Evolutionary conservation across 1,139 yeast genomes (phyloP), one percentile per base, ranked within the genome.

Genomic region (Taphrina betulina): DNA sequence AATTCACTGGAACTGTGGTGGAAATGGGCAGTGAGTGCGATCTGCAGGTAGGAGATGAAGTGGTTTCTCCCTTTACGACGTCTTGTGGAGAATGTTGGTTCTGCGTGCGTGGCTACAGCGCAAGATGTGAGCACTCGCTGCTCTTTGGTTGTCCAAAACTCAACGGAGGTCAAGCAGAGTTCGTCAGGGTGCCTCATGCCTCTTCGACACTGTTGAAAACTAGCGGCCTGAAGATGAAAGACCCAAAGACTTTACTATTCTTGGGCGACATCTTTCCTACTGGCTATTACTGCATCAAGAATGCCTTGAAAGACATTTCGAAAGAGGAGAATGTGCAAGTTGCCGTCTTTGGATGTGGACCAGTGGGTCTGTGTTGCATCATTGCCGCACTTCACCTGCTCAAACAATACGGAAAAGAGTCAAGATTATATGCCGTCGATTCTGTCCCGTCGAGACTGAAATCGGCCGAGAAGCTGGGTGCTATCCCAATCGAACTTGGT

Each of bases 241-340:
- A 60, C 80, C 78, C 28, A 61, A 68, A 76, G 1, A 73, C 78
- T 5, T 76, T 80, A 44, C 77, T 80, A 5, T 67, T 81, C 61
- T 78, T 81, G 83, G 81, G 84, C 5, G 86, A 81, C 67, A 81
- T 81, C 56, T 81, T 81, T 66, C 79, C 82, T 35, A 81, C 86
- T 1, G 86, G 84, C 0, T 58, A 56, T 45, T 78, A 75, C 63
- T 85, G 85, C 34, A 79, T 80, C 23, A 65, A 75, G 17, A 77
- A 79, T 61, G 75, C 72, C 60, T 60, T 75, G 28, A 66, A 68
- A 48, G 74, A 76, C 35, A 65, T 74, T 26, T 59, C 64, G 23
- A 61, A 63, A 3, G 65, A 64, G 36, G 63, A 67, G 5, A 57
- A 52, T 33, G 65, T 80, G 38, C 17, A 33, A 7, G 28, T 50